phyloP scores from a whole-genome alignment of 805 yeast genomes.

The Danielia oregonensis region DNA sequence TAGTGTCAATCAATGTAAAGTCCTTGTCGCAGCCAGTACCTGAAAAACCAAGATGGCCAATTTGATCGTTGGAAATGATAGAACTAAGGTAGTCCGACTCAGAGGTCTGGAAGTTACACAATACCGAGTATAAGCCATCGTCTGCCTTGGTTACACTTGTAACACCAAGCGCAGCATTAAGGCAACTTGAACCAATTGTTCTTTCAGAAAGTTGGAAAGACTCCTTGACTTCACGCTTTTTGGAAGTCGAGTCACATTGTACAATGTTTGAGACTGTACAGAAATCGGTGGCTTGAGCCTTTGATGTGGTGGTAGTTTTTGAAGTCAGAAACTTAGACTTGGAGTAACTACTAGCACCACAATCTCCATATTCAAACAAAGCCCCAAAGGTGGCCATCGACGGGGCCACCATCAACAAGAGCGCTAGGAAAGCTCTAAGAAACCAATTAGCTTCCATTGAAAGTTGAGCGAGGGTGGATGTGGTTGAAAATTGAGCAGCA shows the following conservation, averaged over 20 bases:
- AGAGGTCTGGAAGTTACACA: constrained; percentile 6
- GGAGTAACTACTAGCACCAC: background rate
- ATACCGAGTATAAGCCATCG: constrained; percentile 5
- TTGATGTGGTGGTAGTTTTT: background rate
- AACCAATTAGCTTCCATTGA: constrained; percentile 2
- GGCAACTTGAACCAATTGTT: constrained; percentile 1
- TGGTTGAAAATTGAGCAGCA: too few relatives aligned
- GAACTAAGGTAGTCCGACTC: constrained; percentile 3
- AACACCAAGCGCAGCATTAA: constrained; percentile 6
- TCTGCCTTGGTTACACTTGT: constrained; percentile 2
- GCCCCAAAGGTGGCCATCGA: constrained; percentile 2
- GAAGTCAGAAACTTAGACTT: background rate
- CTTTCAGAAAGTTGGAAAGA: background rate
- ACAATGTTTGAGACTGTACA: constrained; percentile 1
- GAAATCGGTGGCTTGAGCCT: too few relatives aligned
- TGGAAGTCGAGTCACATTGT: background rate
- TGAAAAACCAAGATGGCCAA: constrained; percentile 1
- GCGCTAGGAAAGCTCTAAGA: constrained; percentile 1
- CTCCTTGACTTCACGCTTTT: constrained; percentile 3
- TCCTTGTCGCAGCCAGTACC: constrained; percentile 6
- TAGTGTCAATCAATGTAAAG: constrained; percentile 4
- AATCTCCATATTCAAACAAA: background rate
- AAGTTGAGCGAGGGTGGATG: background rate
- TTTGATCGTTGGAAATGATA: constrained; percentile 1
- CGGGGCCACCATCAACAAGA: constrained; percentile 3